Conservation (phyloP, 1,284 basidiomycete species). For the Erythrobasidium hasegawianum region DNA sequence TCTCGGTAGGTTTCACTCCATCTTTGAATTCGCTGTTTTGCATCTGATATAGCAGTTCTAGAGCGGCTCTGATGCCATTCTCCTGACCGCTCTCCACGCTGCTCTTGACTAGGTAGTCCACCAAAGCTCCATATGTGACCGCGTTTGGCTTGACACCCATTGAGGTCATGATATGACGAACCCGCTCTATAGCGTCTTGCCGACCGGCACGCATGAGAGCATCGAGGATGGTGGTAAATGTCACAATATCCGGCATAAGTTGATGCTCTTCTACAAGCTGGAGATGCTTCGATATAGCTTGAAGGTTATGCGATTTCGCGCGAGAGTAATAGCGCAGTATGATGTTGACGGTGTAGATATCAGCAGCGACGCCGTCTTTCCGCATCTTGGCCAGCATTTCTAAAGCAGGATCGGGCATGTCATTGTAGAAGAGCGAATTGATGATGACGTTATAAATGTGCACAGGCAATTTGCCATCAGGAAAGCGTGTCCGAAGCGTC, state of each 20-base stretch:
- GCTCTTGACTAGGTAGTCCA: constrained; percentile 24
- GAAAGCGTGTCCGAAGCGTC: not conserved
- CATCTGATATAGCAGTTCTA: constrained; percentile 22
- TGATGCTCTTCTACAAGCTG: not conserved
- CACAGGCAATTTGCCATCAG: not conserved
- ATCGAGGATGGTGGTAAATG: constrained; percentile 24
- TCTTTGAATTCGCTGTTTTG: not conserved
- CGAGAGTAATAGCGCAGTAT: constrained; percentile 26
- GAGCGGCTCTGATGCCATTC: constrained; percentile 1
- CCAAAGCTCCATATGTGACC: constrained; percentile 23
- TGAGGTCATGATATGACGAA: constrained; percentile 20
- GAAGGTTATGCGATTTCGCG: constrained; percentile 3
- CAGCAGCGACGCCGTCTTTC: constrained; percentile 3
- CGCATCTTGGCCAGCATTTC: constrained; percentile 16
- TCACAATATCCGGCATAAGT: constrained; percentile 19
- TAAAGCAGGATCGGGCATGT: constrained; percentile 5
- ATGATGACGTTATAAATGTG: constrained; percentile 23
- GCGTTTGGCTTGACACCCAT: constrained; percentile 22
- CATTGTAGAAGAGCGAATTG: constrained; percentile 18
- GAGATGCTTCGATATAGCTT: constrained; percentile 7
- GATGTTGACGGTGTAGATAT: constrained; percentile 30
- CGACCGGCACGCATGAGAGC: constrained; percentile 23
- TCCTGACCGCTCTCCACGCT: constrained; percentile 8
- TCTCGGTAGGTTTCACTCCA: constrained; percentile 11
- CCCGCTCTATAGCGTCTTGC: constrained; percentile 17